Base-by-base conservation (phyloP, 495 filamentous ascomycete genomes). In the Hypoxylon lienhwacheense region DNA sequence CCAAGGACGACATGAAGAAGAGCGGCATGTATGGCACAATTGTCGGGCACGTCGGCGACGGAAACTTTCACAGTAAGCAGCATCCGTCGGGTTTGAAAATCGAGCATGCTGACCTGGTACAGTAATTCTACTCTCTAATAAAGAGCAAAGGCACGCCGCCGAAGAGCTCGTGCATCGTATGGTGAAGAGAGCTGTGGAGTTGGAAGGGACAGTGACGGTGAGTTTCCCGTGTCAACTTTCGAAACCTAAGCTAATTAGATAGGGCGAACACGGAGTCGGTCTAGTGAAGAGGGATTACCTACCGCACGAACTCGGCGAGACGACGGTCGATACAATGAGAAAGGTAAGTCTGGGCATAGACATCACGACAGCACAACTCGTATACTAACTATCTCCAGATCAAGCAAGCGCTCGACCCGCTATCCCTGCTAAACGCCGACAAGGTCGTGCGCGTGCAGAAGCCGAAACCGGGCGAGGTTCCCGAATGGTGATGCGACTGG, bases 251-350 rank as follows among this genome's bases (percentile, higher is more conserved):
- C 42, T 54, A 33, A 45, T 43, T 11, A 21, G 19, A 35, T 14
- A 77, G 75, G 88, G 88, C 10, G 88, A 92, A 70, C 88, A 92
- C 62, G 88, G 88, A 34, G 81, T 92, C 22, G 88, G 88, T 8
- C 70, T 92, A 20, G 84, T 91, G 43, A 92, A 92, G 75, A 74
- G 89, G 54, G 88, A 91, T 64, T 91, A 91, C 60, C 73, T 92
- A 19, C 73, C 80, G 7, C 84, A 87, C 57, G 88, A 92, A 66
- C 69, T 91, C 35, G 87, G 87, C 3, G 73, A 81, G 70, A 72
- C 62, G 2, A 89, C 86, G 0, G 89, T 92, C 0, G 88, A 90
- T 73, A 72, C 82, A 6, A 92, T 92, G 88, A 76, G 88, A 68
- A 87, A 84, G 77, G 81, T 85, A 66, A 53, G 77, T 67, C 8